Conservation (phyloP, 2,329 filamentous ascomycete genomes). For the Ceratocystis eucalypticola region DNA sequence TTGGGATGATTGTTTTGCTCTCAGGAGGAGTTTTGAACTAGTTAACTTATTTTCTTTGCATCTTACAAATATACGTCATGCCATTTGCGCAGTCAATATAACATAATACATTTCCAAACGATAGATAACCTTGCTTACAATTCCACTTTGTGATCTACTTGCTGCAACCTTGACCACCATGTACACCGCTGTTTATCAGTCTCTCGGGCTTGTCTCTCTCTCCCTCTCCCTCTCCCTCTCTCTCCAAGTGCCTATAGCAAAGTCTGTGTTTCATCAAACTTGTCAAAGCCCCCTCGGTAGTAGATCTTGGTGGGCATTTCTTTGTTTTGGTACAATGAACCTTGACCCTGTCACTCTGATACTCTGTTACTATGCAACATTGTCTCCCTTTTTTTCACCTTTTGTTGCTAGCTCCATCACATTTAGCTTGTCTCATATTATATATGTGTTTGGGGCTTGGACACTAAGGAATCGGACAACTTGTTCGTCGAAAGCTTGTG, state of each 20-base stretch:
- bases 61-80: neutral
- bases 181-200: neutral
- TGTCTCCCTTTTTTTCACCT: neutral
- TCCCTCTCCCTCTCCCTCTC: neutral
- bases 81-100: neutral
- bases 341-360: neutral
- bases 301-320: conserved; percentile 3
- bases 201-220: neutral
- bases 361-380: neutral
- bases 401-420: neutral
- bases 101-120: neutral
- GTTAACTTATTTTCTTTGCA: neutral
- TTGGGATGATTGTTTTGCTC: neutral
- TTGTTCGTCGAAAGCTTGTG: neutral
- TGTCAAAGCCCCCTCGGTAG: conserved; percentile 1
- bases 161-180: neutral
- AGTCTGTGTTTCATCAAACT: neutral
- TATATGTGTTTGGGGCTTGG: neutral
- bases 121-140: neutral
- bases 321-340: neutral
- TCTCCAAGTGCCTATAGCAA: neutral
- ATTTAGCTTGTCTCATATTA: neutral
- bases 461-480: neutral
- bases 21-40: neutral
- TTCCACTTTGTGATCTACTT: neutral